Evolutionary conservation across 257 asterid genomes (phyloP).

Genomic region (Paulownia fortunei): DNA sequence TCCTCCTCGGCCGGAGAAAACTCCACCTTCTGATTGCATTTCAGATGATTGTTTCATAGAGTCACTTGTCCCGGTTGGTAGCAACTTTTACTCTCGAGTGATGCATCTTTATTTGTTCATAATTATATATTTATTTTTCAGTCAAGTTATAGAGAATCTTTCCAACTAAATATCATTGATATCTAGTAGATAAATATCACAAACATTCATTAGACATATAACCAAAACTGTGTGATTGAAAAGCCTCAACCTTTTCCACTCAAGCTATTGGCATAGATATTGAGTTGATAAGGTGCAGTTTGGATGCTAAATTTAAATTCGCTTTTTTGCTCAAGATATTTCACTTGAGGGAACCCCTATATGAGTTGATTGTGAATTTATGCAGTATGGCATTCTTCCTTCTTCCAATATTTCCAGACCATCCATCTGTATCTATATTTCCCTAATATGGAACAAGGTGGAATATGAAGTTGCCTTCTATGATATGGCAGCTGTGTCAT

Average conservation of each 20-base stretch:
- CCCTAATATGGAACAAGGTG: too few species aligned
- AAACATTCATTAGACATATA: not conserved
- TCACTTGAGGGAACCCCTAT: not conserved
- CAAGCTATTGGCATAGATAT: not conserved
- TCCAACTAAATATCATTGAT: not conserved
- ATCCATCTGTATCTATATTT: too few species aligned
- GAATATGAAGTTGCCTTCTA: not conserved
- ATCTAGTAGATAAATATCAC: not conserved
- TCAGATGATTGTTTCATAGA: slow-evolving; percentile 32
- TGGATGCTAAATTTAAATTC: not conserved
- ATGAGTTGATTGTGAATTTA: not conserved
- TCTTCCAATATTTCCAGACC: too few species aligned
- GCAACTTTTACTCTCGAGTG: slow-evolving; percentile 10
- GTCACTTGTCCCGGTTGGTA: slow-evolving; percentile 56
- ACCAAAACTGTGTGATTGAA: not conserved
- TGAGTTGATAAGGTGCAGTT: not conserved
- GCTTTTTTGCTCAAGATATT: not conserved
- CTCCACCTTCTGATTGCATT: slow-evolving; percentile 54
- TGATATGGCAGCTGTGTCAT: not conserved
- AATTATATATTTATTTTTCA: not conserved
- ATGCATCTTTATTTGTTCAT: not conserved
- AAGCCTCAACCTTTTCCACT: not conserved
- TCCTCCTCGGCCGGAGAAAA: slow-evolving; percentile 61
- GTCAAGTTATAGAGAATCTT: not conserved
- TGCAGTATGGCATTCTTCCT: not conserved